Conservation (phyloP, 495 filamentous ascomycete species). For the Chaetomidium leptoderma region DNA sequence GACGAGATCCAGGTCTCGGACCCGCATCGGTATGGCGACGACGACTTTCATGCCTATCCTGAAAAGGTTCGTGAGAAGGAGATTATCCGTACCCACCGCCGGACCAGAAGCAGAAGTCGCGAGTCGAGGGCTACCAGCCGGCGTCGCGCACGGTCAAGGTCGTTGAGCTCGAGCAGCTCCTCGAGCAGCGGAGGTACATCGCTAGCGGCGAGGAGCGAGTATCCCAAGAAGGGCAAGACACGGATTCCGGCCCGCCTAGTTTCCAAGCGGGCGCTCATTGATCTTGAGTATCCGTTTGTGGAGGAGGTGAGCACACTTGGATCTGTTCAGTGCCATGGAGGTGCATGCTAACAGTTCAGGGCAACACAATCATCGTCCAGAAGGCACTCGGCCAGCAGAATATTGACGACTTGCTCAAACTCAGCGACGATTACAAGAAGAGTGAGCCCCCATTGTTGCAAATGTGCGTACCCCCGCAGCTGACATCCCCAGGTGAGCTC, state of each 20-base stretch:
- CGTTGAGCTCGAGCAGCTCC: constrained; percentile 42
- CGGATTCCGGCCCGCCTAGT: constrained; percentile 74
- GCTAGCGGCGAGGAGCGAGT: constrained; percentile 51
- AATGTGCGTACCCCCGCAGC: background rate
- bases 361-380: constrained; percentile 69
- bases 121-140: constrained; percentile 30
- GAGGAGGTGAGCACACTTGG: constrained; percentile 68
- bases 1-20: constrained; percentile 66
- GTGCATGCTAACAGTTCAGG: constrained; percentile 47
- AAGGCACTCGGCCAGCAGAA: constrained; percentile 81
- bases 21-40: constrained; percentile 62
- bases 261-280: constrained; percentile 70
- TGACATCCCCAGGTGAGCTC: constrained; percentile 34
- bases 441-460: constrained; percentile 30
- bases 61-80: constrained; percentile 53
- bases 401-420: constrained; percentile 79
- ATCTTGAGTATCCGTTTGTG: constrained; percentile 78
- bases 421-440: constrained; percentile 68
- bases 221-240: constrained; percentile 83
- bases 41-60: constrained; percentile 57
- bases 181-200: constrained; percentile 42
- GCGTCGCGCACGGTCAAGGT: constrained; percentile 33
- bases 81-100: constrained; percentile 38
- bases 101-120: constrained; percentile 37
- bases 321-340: background rate